These are phyloP conservation scores for Quercus berberidifolia DNA, from an alignment of 306 rosid genomes.

Conservation along the genomic window DNA sequence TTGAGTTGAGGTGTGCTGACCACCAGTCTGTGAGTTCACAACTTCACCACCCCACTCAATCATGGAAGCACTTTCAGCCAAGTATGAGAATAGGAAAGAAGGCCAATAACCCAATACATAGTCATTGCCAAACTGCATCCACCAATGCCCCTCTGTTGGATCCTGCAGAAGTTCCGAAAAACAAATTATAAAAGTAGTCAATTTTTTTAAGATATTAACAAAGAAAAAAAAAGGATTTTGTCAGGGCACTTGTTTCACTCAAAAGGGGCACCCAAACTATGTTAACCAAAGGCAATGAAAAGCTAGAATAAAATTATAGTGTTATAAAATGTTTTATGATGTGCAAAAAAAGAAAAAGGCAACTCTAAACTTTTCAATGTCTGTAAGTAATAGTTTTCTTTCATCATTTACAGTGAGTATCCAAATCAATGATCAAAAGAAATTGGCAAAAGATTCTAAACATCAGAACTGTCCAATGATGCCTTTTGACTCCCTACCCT, in stretches of 20 bases:
- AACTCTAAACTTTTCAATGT: conserved; percentile 18
- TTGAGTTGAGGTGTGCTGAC: conserved; percentile 88
- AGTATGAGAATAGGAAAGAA: conserved; percentile 82
- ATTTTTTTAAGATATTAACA: not conserved
- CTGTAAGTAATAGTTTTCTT: not conserved
- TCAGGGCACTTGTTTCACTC: no score
- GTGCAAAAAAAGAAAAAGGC: not conserved
- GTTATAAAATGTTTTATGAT: not conserved
- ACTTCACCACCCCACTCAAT: conserved; percentile 99
- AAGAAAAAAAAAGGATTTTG: no score
- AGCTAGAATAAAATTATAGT: not conserved
- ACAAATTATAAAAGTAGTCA: not conserved
- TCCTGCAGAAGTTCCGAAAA: conserved; percentile 40
- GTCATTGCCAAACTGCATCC: conserved; percentile 97
- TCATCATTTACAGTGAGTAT: conserved; percentile 7
- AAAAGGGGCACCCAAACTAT: no score
- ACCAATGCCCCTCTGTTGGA: conserved; percentile 98
- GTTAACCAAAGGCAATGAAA: not conserved
- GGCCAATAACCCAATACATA: conserved; percentile 96
- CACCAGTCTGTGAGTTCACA: conserved; percentile 75
- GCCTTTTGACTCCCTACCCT: not conserved
- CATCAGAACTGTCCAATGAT: conserved; percentile 29
- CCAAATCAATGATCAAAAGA: conserved; percentile 25
- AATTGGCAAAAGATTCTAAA: conserved; percentile 35
- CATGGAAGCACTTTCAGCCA: conserved; percentile 96